phyloP scores from a whole-genome alignment of 202 grass and related monocot species.

The Saccharum hybrid region DNA sequence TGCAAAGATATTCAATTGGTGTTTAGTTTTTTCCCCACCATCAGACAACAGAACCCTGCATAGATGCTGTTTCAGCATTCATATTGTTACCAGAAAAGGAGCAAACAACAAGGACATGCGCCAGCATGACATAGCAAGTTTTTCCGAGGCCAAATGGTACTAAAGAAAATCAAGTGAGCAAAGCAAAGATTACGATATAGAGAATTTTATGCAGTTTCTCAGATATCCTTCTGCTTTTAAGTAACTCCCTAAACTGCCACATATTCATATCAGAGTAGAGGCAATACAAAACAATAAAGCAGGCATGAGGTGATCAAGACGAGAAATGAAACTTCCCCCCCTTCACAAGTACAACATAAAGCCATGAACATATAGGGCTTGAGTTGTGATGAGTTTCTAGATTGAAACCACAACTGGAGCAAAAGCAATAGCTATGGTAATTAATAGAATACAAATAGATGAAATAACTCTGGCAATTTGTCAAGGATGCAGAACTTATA shows the following conservation, averaged over 20 bases:
- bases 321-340: not conserved
- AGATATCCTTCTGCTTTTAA: constrained; percentile 21
- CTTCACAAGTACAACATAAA: constrained; percentile 3
- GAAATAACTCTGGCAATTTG: not conserved
- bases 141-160: not conserved
- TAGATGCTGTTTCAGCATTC: constrained; percentile 24
- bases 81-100: not conserved
- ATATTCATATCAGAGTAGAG: not conserved
- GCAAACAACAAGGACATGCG: not conserved
- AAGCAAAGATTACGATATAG: constrained; percentile 33
- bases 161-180: not conserved
- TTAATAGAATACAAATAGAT: constrained; percentile 26
- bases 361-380: not conserved
- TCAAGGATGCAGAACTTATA: not conserved
- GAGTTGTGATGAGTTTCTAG: not conserved
- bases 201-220: not conserved
- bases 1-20: not conserved
- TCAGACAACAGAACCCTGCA: constrained; percentile 23
- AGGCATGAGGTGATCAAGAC: not conserved
- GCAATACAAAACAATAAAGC: constrained; percentile 2
- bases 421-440: constrained; percentile 22
- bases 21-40: not conserved
- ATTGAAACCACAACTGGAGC: constrained; percentile 11
- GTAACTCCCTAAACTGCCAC: not conserved
- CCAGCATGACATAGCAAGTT: not conserved